Evolutionary conservation across 768 basidiomycete species (phyloP).

Genomic region (Coprinopsis strossmayeri): DNA sequence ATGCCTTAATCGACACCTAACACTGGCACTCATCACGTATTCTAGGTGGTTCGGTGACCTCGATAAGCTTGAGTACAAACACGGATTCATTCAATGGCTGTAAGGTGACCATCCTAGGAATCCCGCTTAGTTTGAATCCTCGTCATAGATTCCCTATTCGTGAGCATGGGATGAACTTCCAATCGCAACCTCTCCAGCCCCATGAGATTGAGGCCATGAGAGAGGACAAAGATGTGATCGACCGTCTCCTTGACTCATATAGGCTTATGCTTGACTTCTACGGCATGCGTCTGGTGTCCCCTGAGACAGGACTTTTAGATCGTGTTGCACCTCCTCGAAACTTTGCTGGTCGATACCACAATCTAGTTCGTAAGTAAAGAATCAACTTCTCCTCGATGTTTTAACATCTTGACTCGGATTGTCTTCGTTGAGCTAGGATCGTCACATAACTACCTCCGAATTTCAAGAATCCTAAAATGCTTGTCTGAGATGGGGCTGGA

Average conservation of each 20-base stretch:
- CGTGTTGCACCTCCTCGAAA: constrained; percentile 44
- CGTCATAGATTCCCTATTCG: constrained; percentile 59
- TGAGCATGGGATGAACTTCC: constrained; percentile 66
- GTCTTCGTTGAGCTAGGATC: constrained; percentile 34
- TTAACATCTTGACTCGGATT: not conserved
- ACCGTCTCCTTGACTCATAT: constrained; percentile 55
- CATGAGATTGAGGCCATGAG: constrained; percentile 61
- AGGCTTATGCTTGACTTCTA: constrained; percentile 76
- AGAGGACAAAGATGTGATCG: constrained; percentile 36
- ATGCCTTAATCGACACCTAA: not conserved
- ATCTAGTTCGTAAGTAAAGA: constrained; percentile 55
- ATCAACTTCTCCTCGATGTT: constrained; percentile 6
- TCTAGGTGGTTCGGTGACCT: constrained; percentile 63
- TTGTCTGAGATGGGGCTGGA: constrained; percentile 67
- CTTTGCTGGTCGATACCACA: constrained; percentile 49
- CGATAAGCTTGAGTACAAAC: constrained; percentile 54
- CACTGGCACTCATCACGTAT: not conserved
- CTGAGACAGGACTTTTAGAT: constrained; percentile 52
- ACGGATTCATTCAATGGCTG: constrained; percentile 79
- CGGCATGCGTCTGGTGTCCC: constrained; percentile 59
- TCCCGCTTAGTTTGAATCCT: not conserved
- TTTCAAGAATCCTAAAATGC: constrained; percentile 72
- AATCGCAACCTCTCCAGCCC: constrained; percentile 57
- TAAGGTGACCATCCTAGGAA: constrained; percentile 27
- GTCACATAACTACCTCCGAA: constrained; percentile 70